Percentiles rank a stretch among this genome's conserved stretches.
phyloP scores from a whole-genome alignment of 768 basidiomycete species.

The Lanmaoa rubissima region DNA sequence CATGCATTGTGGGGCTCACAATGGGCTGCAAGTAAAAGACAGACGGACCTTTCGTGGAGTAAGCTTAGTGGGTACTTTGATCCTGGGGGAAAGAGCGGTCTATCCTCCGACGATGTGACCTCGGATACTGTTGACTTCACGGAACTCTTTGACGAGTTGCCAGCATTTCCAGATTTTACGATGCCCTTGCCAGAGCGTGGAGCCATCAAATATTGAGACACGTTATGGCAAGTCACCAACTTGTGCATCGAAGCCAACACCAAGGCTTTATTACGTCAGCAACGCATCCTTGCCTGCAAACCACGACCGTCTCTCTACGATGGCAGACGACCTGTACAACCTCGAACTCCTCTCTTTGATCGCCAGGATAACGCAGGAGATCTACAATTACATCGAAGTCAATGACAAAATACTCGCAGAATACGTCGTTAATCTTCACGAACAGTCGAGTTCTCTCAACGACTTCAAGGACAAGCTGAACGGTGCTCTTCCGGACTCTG shows the following conservation, averaged over 20 bases:
- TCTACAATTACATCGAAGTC: slow-evolving; percentile 80
- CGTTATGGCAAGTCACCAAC: neutral
- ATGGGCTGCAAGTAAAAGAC: neutral
- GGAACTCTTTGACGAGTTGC: slow-evolving; percentile 68
- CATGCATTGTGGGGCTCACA: slow-evolving; percentile 1
- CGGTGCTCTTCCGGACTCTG: slow-evolving; percentile 83
- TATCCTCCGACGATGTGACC: slow-evolving; percentile 35
- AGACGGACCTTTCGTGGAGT: slow-evolving; percentile 68
- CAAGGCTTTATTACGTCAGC: slow-evolving; percentile 22
- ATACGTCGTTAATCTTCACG: slow-evolving; percentile 90
- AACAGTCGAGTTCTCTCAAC: slow-evolving; percentile 70
- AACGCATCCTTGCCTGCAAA: neutral
- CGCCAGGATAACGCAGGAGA: slow-evolving; percentile 88
- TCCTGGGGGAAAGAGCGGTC: slow-evolving; percentile 76
- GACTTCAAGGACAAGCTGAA: slow-evolving; percentile 82
- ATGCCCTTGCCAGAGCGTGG: slow-evolving; percentile 61
- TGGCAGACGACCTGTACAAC: slow-evolving; percentile 84
- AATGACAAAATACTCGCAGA: slow-evolving; percentile 94
- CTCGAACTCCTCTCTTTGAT: slow-evolving; percentile 92
- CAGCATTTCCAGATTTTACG: slow-evolving; percentile 87
- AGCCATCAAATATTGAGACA: slow-evolving; percentile 40
- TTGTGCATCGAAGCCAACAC: too few relatives aligned
- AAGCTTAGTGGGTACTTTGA: slow-evolving; percentile 82
- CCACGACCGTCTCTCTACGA: slow-evolving; percentile 27
- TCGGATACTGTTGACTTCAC: slow-evolving; percentile 15